Base-by-base conservation (phyloP, 2,329 filamentous ascomycete species). In the Arthrobotrys conoides region DNA sequence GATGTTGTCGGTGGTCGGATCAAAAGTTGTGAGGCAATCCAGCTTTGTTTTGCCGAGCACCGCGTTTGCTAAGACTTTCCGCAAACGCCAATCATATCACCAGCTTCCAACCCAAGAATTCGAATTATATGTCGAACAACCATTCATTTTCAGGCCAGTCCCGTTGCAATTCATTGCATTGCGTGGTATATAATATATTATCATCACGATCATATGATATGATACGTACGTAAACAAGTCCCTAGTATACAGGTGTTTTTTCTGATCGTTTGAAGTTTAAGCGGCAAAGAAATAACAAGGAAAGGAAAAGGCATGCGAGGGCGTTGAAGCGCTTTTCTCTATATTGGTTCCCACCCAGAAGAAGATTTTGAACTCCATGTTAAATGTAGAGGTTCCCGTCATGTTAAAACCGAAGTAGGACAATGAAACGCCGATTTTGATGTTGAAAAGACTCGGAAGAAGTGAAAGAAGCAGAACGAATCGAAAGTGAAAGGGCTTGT, bases 271-370 rank as follows among this genome's bases (percentile, higher is more conserved):
- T 49, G 20, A 49, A 5, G 41, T 8, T n/a, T n/a, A n/a, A 38
- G 10, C 9, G n/a, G 48, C 5, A 41, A 57, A 48, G 20, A 38
- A 12, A 27, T 36, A 14, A 30, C 20, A 55, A 49, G 14, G 46
- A 53, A 57, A 36, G 18, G 10, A 49, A 27, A 53, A 44, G 22
- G 49, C 41, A 51, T 22, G 3, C 48, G 48, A 59, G 24, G 48
- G 66, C 72, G 72, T 71, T 71, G 72, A 76, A 71, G 72, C 66
- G 51, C 72, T 76, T 76, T 76, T 76, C 57, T 76, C 65, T 65
- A 46, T 59, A 59, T 22, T 49, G 64, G n/a, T 53, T 65, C 67
- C 61, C 44, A 66, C 38, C 55, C 53, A 71, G 14, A 63, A 67
- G 27, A 59, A 48, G n/a, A 61, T 71, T 71, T 71, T 67, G 61